Evolutionary conservation across 768 basidiomycete species (phyloP), one percentile per base, ranked within the genome.

Genomic region (Tubosaeta brunneosetosa): DNA sequence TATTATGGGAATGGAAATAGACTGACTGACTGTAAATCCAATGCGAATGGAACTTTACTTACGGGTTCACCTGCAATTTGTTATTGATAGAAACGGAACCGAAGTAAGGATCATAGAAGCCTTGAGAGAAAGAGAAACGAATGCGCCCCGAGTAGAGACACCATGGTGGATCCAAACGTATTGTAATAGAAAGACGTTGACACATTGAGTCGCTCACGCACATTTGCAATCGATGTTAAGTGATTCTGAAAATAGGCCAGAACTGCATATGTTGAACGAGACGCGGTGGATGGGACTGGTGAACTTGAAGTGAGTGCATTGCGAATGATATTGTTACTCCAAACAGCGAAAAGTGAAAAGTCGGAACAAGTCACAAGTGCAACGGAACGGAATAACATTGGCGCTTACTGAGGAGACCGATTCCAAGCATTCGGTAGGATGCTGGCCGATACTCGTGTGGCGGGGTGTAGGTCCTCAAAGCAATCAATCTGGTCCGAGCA

Each of bases 141-240:
- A 34, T 33, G n/a, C n/a, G n/a, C n/a, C n/a, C n/a, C n/a, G n/a
- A n/a, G n/a, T n/a, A 26, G 6, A 29, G 27, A 4, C 8, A 8
- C 8, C 8, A 29, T 29, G 27, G 27, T 9, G 29, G 29, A 29
- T 29, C 29, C 29, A 29, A 4, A 29, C 29, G 9, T 29, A 9
- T 9, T 29, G 29, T 29, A 13, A 38, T 22, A 16, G 6, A 14
- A 16, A 37, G 9, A 26, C 5, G 19, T 16, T 36, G 16, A 7
- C 34, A 16, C 34, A 36, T 19, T 6, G 9, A 47, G 33, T 31
- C n/a, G 14, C 14, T 33, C 13, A 62, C 78, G 32, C 61, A 90
- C 88, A 65, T 94, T 94, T 29, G 82, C 89, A 34, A 94, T 81
- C 22, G 46, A 94, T 90, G 3, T 91, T 91, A 67, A 94, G 90